These are phyloP conservation scores for Epichloe gansuensis DNA, from an alignment of 2,329 filamentous ascomycete genomes.

Conservation along the genomic window DNA sequence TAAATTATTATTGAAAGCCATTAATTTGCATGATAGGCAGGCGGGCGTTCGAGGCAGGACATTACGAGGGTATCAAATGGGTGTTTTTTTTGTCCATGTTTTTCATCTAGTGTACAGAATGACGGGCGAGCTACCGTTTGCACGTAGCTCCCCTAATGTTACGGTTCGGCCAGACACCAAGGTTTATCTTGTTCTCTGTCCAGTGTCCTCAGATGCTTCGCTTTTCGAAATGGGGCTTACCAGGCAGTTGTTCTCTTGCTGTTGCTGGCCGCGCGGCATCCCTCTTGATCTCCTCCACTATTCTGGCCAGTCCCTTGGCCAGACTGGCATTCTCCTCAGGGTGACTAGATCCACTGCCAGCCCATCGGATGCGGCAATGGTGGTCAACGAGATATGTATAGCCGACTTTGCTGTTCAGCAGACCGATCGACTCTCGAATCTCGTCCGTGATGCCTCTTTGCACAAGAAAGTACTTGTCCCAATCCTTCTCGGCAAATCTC, in stretches of 20 bases:
- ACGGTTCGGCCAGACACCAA: background rate
- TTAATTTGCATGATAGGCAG: constrained; percentile 9
- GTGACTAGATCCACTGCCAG: constrained; percentile 61
- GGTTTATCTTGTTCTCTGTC: background rate
- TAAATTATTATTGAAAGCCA: constrained; percentile 1
- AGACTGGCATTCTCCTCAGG: constrained; percentile 54
- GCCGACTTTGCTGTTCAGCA: constrained; percentile 83
- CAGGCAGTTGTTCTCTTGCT: constrained; percentile 21
- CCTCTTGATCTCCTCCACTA: constrained; percentile 45
- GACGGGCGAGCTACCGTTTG: background rate
- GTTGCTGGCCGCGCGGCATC: constrained; percentile 20
- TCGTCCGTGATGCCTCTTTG: constrained; percentile 44
- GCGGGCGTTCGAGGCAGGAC: constrained; percentile 18
- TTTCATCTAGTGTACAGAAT: constrained; percentile 17
- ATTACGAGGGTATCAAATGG: constrained; percentile 22
- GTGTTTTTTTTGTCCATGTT: constrained; percentile 1
- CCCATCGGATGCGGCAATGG: constrained; percentile 86
- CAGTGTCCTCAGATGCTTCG: constrained; percentile 9
- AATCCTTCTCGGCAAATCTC: constrained; percentile 36
- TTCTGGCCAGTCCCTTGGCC: constrained; percentile 47
- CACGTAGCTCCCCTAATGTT: background rate
- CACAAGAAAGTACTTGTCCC: constrained; percentile 50
- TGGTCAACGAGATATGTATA: constrained; percentile 87
- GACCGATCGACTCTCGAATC: constrained; percentile 48
- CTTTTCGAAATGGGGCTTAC: constrained; percentile 18